phyloP scores from a whole-genome alignment of 495 filamentous ascomycete genomes.

The Podospora conica region DNA sequence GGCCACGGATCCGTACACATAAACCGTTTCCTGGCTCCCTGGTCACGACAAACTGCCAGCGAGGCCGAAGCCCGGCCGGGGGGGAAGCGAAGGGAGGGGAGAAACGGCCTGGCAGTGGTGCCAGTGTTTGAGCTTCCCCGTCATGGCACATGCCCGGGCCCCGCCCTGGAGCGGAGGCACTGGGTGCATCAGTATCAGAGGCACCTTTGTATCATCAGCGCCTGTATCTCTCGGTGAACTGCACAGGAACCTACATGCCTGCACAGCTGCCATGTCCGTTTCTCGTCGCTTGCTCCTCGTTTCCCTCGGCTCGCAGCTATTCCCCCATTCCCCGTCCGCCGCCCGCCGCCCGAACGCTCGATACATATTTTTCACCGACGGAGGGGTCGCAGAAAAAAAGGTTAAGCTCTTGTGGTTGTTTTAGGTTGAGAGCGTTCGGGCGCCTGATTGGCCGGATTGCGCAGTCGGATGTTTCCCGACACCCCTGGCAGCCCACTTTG shows the following conservation, averaged over 20 bases:
- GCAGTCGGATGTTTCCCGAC: slow-evolving; percentile 20
- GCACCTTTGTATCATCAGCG: neutral
- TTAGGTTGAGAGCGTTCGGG: slow-evolving; percentile 21
- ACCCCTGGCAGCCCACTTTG: slow-evolving; percentile 19
- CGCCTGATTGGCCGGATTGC: slow-evolving; percentile 20
- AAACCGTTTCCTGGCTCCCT: slow-evolving; percentile 19
- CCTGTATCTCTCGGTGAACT: neutral
- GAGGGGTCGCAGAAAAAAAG: slow-evolving; percentile 12
- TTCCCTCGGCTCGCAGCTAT: neutral
- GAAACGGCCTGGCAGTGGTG: slow-evolving; percentile 22
- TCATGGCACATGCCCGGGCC: too few species aligned
- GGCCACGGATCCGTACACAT: neutral
- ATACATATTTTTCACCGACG: slow-evolving; percentile 11
- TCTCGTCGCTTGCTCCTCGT: slow-evolving; percentile 2
- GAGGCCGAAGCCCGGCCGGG: neutral
- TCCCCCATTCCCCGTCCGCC: neutral
- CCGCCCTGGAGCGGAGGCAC: slow-evolving; percentile 24
- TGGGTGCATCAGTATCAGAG: slow-evolving; percentile 11
- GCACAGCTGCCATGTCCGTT: slow-evolving; percentile 5
- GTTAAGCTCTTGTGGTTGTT: slow-evolving; percentile 25
- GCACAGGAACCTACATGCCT: too few species aligned
- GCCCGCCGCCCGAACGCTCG: slow-evolving; percentile 5
- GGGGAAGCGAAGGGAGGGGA: slow-evolving; percentile 7
- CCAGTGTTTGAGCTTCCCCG: slow-evolving; percentile 32
- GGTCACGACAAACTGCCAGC: slow-evolving; percentile 4